Conservation (phyloP, 129 eudicot species). For the Glebionis coronaria region DNA sequence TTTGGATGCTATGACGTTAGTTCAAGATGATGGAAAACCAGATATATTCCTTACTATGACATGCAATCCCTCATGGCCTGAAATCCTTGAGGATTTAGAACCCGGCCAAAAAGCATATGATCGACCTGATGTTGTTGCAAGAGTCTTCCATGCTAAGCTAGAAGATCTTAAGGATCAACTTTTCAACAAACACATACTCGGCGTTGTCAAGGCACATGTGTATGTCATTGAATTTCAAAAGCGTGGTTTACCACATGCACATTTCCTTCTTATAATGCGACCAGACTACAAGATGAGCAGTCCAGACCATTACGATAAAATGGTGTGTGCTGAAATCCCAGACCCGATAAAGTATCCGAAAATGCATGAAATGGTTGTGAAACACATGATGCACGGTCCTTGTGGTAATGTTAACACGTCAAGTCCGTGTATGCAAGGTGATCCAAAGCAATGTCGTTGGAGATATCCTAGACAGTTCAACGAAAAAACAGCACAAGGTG, state of each 20-base stretch:
- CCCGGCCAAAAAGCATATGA: conserved; percentile 1
- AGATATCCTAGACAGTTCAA: conserved; percentile 13
- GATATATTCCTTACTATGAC: conserved; percentile 7
- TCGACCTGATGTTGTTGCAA: neutral
- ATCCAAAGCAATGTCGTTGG: conserved; percentile 11
- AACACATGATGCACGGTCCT: conserved; percentile 37
- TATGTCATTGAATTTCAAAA: neutral
- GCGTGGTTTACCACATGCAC: neutral
- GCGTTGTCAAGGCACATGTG: neutral
- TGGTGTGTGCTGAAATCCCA: neutral
- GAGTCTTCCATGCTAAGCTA: neutral
- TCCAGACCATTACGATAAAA: neutral
- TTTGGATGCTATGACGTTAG: conserved; percentile 1
- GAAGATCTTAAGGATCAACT: conserved; percentile 5
- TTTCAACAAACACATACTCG: neutral
- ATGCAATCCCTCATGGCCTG: neutral
- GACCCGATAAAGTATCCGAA: neutral
- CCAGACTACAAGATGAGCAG: neutral
- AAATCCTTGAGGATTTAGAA: neutral
- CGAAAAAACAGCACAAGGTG: conserved; percentile 5
- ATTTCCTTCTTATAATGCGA: neutral
- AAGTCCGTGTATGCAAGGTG: conserved; percentile 23
- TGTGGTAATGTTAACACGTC: neutral
- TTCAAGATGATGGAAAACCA: conserved; percentile 2
- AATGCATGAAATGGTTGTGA: conserved; percentile 11